Conservation (phyloP, 108 stramenopile species). For the Nannochloropsis gaditana region DNA sequence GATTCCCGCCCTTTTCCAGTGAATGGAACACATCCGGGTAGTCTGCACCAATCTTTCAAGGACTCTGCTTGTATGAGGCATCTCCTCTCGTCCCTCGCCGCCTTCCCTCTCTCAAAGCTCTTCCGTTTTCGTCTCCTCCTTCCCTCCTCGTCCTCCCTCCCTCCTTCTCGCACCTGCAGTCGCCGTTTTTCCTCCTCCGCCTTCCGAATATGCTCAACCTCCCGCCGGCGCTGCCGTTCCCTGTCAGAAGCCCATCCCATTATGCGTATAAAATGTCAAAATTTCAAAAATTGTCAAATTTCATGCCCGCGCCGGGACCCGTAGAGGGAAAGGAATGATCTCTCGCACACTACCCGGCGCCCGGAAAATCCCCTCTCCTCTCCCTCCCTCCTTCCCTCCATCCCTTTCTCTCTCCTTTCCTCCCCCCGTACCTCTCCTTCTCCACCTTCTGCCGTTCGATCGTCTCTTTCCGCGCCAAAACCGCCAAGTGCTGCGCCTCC, state of each 20-base stretch:
- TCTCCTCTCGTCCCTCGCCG: not conserved
- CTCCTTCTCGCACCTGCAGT: not conserved
- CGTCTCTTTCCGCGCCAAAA: not conserved
- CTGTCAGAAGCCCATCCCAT: too few relatives aligned
- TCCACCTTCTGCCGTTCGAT: not conserved
- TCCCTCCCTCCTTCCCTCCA: not conserved
- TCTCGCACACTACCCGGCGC: too few relatives aligned
- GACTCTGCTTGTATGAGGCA: too few relatives aligned
- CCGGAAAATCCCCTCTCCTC: too few relatives aligned
- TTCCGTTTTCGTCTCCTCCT: too few relatives aligned
- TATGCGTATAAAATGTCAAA: too few relatives aligned
- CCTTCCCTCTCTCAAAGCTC: not conserved
- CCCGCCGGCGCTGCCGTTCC: not conserved
- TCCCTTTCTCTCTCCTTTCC: not conserved
- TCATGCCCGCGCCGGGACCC: too few relatives aligned
- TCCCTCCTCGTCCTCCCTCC: not conserved
- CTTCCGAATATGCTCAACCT: not conserved
- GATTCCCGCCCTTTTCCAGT: too few relatives aligned
- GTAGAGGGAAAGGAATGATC: too few relatives aligned
- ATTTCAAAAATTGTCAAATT: too few relatives aligned
- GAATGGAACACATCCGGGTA: too few relatives aligned
- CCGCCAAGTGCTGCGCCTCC: not conserved
- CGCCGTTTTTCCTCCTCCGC: conserved; percentile 2
- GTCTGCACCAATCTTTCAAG: too few relatives aligned
- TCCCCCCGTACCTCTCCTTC: not conserved